Evolutionary conservation across 441 rosid species (phyloP).

Genomic region (Corymbia calophylla): DNA sequence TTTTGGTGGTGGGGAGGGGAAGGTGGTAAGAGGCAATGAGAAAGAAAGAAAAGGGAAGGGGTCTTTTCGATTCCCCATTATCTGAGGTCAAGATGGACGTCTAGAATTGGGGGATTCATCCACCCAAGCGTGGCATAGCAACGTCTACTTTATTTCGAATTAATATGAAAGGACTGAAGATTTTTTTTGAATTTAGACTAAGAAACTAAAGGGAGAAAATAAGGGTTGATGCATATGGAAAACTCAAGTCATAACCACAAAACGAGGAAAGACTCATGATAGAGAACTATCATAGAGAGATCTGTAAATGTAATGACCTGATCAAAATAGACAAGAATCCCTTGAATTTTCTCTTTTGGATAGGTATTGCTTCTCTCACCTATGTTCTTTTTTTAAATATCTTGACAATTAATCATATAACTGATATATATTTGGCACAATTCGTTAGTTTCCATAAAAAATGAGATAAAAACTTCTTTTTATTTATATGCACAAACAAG

Average conservation of each 20-base stretch:
- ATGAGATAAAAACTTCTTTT: not conserved
- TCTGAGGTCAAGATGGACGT: not conserved
- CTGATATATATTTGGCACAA: not conserved
- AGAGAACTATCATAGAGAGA: not conserved
- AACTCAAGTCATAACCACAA: not conserved
- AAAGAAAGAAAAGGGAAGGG: no score
- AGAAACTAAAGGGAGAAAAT: not conserved
- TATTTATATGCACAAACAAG: not conserved
- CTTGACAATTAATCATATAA: not conserved
- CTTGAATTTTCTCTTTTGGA: not conserved
- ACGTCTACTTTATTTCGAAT: not conserved
- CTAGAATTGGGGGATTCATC: not conserved
- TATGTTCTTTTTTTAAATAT: accelerated
- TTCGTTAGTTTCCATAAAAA: not conserved
- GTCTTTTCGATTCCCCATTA: not conserved
- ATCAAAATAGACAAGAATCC: not conserved
- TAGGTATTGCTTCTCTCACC: not conserved
- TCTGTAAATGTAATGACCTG: not conserved
- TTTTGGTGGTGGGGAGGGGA: no score
- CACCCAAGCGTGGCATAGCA: not conserved
- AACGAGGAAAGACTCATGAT: accelerated
- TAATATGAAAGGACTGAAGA: not conserved
- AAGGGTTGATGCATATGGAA: not conserved
- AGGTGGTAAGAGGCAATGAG: not conserved
- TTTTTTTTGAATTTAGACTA: no score